These are phyloP conservation scores for Vigna trinervia DNA, from an alignment of 306 rosid species.

Conservation along the genomic window DNA sequence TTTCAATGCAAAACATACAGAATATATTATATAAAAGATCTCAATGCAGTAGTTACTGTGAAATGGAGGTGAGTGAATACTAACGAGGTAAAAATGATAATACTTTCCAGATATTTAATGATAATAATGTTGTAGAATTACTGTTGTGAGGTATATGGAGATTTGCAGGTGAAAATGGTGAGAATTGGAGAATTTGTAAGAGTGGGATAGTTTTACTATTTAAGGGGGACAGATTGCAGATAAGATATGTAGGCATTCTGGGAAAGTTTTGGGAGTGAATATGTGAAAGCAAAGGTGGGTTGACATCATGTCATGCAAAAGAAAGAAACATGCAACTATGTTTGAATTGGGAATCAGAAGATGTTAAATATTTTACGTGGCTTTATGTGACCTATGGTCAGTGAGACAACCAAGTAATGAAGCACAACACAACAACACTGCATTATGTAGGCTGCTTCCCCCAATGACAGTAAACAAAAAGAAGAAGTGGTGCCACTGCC, in stretches of 20 bases:
- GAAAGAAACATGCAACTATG: not conserved
- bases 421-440: slow-evolving; percentile 42
- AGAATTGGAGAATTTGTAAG: no score
- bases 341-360: slow-evolving; percentile 31
- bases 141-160: no score
- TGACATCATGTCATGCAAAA: not conserved
- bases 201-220: no score
- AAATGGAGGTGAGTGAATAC: no score
- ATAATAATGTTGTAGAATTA: no score
- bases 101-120: no score
- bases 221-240: no score
- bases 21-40: no score
- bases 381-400: slow-evolving; percentile 22
- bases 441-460: slow-evolving; percentile 43
- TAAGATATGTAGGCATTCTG: not conserved
- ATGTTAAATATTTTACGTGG: slow-evolving; percentile 35
- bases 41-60: no score
- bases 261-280: not conserved
- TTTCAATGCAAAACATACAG: not conserved
- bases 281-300: not conserved
- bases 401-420: slow-evolving; percentile 44
- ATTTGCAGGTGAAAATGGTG: no score
- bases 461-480: slow-evolving; percentile 43
- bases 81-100: no score
- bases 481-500: slow-evolving; percentile 50